A percentile compares a stretch with the other conserved stretches of the same genome.
Conservation (phyloP, 2,329 filamentous ascomycete species). For the Sporothrix schenckii region DNA sequence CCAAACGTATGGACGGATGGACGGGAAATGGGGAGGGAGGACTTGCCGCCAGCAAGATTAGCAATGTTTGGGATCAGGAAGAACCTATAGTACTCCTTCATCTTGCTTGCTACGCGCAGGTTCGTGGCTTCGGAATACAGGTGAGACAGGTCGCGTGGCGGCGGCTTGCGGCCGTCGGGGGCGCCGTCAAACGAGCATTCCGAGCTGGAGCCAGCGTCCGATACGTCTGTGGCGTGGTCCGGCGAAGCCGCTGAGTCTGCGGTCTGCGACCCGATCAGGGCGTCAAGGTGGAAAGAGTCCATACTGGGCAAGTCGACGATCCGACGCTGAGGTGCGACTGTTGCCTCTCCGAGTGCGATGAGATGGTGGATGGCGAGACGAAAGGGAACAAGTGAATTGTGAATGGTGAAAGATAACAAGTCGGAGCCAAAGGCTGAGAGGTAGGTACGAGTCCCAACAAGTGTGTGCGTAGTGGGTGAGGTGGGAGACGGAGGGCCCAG, state of each 20-base stretch:
- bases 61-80: slow-evolving; percentile 67
- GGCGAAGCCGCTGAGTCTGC: slow-evolving; percentile 7
- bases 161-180: slow-evolving; percentile 39
- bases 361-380: not conserved
- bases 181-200: not conserved
- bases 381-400: not conserved
- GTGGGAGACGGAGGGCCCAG: not conserved
- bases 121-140: slow-evolving; percentile 73
- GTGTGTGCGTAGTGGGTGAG: not conserved
- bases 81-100: slow-evolving; percentile 87
- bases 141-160: slow-evolving; percentile 75
- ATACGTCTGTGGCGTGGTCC: slow-evolving; percentile 1
- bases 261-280: slow-evolving; percentile 25
- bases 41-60: slow-evolving; percentile 64
- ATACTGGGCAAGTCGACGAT: not conserved
- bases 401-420: not conserved
- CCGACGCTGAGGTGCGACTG: not conserved
- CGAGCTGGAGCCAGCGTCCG: slow-evolving; percentile 15
- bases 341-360: not conserved
- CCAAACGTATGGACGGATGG: not conserved
- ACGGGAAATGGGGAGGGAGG: not conserved
- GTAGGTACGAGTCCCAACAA: not conserved
- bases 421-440: not conserved
- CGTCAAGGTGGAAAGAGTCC: slow-evolving; percentile 26
- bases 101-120: slow-evolving; percentile 63